Evolutionary conservation across 148 eudicot species (phyloP).

Genomic region (Cornus suecica): DNA sequence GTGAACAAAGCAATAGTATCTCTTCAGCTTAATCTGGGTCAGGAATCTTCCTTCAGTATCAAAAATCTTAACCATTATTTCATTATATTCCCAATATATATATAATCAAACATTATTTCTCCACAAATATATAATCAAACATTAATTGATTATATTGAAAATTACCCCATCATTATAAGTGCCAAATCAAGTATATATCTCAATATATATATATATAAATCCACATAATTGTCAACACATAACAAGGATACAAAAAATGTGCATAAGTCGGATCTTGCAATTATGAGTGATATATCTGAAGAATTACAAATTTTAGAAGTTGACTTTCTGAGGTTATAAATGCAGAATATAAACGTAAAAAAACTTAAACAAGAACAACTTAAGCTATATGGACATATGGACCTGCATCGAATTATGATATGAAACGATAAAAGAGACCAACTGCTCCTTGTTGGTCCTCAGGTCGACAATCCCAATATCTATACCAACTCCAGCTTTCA

Average conservation of each 20-base stretch:
- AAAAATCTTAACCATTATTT: too few species aligned
- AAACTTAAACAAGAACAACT: not conserved
- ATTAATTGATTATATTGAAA: too few species aligned
- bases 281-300: not conserved
- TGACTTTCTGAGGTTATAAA: slow-evolving; percentile 8
- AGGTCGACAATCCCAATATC: slow-evolving; percentile 9
- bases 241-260: not conserved
- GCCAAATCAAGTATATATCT: not conserved
- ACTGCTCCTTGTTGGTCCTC: slow-evolving; percentile 8
- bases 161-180: too few species aligned
- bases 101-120: too few species aligned
- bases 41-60: too few species aligned
- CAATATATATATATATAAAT: not conserved
- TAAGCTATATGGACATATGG: slow-evolving; percentile 12
- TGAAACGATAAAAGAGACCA: slow-evolving; percentile 13
- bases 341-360: not conserved
- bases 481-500: slow-evolving; percentile 10
- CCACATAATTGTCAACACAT: not conserved
- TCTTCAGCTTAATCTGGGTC: too few species aligned
- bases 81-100: not conserved
- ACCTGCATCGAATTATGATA: slow-evolving; percentile 13
- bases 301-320: not conserved
- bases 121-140: too few species aligned
- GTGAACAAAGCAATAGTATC: too few species aligned
- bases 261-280: slow-evolving; percentile 9